Percentiles rank a stretch among this genome's conserved stretches.
Conservation (phyloP, 139 green algal genomes). For the Pleodorina starrii region DNA sequence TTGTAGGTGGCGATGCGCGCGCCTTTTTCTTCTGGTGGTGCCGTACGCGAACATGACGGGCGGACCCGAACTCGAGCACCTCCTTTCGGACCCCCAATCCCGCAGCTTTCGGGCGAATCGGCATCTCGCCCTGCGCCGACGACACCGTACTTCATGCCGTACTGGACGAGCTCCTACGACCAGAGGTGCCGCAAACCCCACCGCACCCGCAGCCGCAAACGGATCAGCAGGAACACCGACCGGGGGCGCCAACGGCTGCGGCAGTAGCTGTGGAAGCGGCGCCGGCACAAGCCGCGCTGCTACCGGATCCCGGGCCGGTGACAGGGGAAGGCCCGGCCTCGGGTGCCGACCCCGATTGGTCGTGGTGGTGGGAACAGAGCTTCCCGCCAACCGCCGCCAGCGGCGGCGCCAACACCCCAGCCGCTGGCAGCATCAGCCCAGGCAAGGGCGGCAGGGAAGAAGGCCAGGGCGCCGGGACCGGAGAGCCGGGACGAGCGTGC, state of each 20-base stretch:
- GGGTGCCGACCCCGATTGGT: not conserved
- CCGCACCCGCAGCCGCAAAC: not conserved
- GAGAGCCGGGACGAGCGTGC: not conserved
- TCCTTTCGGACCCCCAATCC: not conserved
- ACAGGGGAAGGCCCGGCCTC: not conserved
- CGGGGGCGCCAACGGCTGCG: too few species aligned
- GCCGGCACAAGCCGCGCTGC: not conserved
- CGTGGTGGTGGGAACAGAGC: not conserved
- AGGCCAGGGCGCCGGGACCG: not conserved
- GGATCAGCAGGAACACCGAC: not conserved
- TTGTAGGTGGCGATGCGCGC: too few species aligned
- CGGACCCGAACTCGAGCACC: not conserved
- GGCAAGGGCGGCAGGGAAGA: not conserved
- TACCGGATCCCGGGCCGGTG: not conserved
- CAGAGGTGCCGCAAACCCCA: not conserved
- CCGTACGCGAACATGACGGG: not conserved
- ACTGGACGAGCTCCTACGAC: not conserved
- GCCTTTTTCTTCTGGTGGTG: not conserved
- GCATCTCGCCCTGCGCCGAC: not conserved
- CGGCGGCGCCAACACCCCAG: not conserved
- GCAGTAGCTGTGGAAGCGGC: too few species aligned
- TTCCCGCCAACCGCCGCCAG: too few species aligned
- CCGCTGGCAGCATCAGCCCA: not conserved
- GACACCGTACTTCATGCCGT: not conserved
- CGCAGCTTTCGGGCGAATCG: not conserved